These are phyloP conservation scores for Boletus patriciae DNA, from an alignment of 768 basidiomycete species.

Conservation along the genomic window DNA sequence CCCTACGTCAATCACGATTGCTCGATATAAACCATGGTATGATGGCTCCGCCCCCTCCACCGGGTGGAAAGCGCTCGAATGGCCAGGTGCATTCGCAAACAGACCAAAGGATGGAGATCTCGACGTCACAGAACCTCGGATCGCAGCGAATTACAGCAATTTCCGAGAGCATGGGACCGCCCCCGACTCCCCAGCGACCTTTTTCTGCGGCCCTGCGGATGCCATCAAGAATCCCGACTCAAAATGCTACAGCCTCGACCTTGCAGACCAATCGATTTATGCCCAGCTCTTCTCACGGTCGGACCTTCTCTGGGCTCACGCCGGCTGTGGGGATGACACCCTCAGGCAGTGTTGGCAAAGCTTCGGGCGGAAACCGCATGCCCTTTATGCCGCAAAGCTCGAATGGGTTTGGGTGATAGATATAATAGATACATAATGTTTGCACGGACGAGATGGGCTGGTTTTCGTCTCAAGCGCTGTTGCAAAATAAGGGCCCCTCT, in stretches of 20 bases:
- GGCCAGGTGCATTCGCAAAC: conserved; percentile 12
- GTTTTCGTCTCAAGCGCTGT: neutral
- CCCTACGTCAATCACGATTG: conserved; percentile 40
- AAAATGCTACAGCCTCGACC: conserved; percentile 15
- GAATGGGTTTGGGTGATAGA: conserved; percentile 32
- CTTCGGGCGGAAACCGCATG: conserved; percentile 47
- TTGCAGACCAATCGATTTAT: conserved; percentile 34
- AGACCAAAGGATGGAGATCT: conserved; percentile 12
- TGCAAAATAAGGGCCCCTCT: neutral
- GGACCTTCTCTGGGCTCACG: conserved; percentile 18
- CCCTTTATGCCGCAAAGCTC: conserved; percentile 49
- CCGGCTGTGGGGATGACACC: conserved; percentile 15
- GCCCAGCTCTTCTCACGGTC: conserved; percentile 28
- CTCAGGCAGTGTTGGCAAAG: conserved; percentile 6
- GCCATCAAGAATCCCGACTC: conserved; percentile 25
- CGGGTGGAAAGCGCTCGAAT: conserved; percentile 20
- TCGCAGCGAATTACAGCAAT: conserved; percentile 26
- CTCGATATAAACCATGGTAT: conserved; percentile 30
- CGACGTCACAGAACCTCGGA: conserved; percentile 10
- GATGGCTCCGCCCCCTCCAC: conserved; percentile 35
- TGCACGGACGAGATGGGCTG: neutral
- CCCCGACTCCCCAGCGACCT: conserved; percentile 47
- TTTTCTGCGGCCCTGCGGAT: conserved; percentile 26
- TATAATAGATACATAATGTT: conserved; percentile 5
- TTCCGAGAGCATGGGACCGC: conserved; percentile 48